A percentile compares a stretch with the other conserved stretches of the same genome.
These are phyloP conservation scores for Pseudodiploospora longispora DNA, from an alignment of 2,329 filamentous ascomycete genomes.

Conservation along the genomic window DNA sequence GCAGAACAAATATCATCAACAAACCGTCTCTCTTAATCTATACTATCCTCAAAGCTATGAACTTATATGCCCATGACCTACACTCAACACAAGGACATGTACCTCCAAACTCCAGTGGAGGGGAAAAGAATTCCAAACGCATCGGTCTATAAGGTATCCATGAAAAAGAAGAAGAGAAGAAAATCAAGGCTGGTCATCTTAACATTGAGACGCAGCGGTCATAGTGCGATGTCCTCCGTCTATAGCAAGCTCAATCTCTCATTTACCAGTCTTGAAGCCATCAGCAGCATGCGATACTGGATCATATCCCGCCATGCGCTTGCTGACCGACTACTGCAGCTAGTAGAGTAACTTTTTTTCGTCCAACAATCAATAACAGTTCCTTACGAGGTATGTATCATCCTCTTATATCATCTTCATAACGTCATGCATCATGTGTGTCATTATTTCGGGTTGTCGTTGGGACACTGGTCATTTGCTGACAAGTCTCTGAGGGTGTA, in stretches of 20 bases:
- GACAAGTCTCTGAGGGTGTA: too few relatives aligned
- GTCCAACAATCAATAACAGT: not conserved
- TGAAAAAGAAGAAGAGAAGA: too few relatives aligned
- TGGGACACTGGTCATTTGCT: too few relatives aligned
- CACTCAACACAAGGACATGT: not conserved
- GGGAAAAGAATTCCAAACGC: conserved; percentile 2
- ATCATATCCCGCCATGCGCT: too few relatives aligned
- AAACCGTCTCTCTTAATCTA: too few relatives aligned
- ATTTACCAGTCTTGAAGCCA: conserved; percentile 1
- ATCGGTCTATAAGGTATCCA: conserved; percentile 22
- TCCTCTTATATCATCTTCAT: conserved; percentile 5
- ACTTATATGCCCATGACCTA: not conserved
- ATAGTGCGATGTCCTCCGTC: not conserved
- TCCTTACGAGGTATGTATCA: conserved; percentile 1
- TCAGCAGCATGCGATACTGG: too few relatives aligned
- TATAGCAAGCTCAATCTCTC: conserved; percentile 2
- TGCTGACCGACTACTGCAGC: too few relatives aligned
- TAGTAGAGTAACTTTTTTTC: too few relatives aligned
- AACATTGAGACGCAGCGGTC: not conserved
- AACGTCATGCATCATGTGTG: conserved; percentile 4
- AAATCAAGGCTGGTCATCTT: too few relatives aligned
- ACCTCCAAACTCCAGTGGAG: not conserved
- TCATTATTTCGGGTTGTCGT: conserved; percentile 2
- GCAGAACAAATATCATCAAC: too few relatives aligned
- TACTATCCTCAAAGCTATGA: too few relatives aligned